Percentiles rank a stretch among this genome's conserved stretches.
Conservation (phyloP, 2,329 filamentous ascomycete species). For the Penicillium hordei region DNA sequence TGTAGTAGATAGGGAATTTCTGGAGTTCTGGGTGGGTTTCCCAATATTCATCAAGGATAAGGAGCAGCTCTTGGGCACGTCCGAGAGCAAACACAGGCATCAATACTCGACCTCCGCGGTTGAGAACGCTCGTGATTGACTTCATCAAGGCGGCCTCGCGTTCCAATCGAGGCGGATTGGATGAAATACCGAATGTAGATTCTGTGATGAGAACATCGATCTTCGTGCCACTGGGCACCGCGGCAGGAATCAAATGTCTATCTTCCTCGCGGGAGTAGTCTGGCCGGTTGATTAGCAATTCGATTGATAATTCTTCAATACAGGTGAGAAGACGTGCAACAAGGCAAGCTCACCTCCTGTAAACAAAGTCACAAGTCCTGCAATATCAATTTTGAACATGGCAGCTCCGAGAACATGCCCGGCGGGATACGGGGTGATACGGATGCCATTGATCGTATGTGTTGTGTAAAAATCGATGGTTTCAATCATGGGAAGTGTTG, state of each 20-base stretch:
- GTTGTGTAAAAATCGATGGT: conserved; percentile 98
- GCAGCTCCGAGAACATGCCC: conserved; percentile 97
- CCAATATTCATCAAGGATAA: conserved; percentile 98
- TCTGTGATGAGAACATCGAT: conserved; percentile 97
- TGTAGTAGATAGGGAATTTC: conserved; percentile 94
- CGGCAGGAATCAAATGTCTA: conserved; percentile 88
- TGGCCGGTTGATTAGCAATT: not conserved
- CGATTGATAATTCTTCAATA: too few species aligned
- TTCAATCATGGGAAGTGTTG: conserved; percentile 90
- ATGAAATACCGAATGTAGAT: conserved; percentile 94
- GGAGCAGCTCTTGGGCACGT: conserved; percentile 84
- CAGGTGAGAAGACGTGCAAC: too few species aligned
- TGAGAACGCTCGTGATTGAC: conserved; percentile 84
- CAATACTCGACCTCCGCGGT: conserved; percentile 85
- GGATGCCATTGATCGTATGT: conserved; percentile 92
- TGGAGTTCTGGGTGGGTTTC: conserved; percentile 82
- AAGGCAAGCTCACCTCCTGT: conserved; percentile 59
- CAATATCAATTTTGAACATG: conserved; percentile 98
- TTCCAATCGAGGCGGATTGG: conserved; percentile 85
- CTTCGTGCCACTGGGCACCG: conserved; percentile 83
- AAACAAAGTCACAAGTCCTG: conserved; percentile 93
- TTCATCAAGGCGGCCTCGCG: conserved; percentile 94
- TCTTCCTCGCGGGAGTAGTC: conserved; percentile 97
- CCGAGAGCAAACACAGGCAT: conserved; percentile 96
- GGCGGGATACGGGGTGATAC: conserved; percentile 94